A percentile compares a stretch with the other conserved stretches of the same genome.
These are phyloP conservation scores for Fusarium veterinarium DNA, from an alignment of 2,329 filamentous ascomycete genomes.

Conservation along the genomic window DNA sequence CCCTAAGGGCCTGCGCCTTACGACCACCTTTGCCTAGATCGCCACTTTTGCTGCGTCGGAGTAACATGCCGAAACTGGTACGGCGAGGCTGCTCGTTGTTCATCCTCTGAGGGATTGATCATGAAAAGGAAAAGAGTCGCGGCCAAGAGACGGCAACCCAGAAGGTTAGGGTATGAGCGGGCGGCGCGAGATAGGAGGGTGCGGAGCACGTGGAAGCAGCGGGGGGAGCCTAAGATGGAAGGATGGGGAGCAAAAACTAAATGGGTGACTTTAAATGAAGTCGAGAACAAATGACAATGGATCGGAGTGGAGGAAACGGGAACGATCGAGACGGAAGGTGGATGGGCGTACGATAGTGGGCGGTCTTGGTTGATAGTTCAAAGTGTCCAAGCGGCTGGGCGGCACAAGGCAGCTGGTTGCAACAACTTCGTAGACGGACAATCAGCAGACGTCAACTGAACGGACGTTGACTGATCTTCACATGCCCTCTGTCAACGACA, in stretches of 20 bases:
- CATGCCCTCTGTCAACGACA: constrained; percentile 15
- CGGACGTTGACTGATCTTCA: not conserved
- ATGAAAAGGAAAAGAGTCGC: constrained; percentile 43
- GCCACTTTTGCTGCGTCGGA: constrained; percentile 75
- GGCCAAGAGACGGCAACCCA: constrained; percentile 26
- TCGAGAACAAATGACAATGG: constrained; percentile 31
- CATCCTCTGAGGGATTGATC: constrained; percentile 45
- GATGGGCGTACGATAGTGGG: constrained; percentile 24
- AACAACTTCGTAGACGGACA: not conserved
- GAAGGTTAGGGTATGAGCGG: constrained; percentile 26
- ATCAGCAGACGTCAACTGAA: constrained; percentile 8
- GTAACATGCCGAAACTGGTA: constrained; percentile 67
- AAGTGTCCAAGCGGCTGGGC: constrained; percentile 22
- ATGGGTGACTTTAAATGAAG: constrained; percentile 22
- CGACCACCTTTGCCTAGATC: constrained; percentile 70
- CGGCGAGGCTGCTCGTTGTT: constrained; percentile 48
- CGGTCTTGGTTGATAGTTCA: constrained; percentile 14
- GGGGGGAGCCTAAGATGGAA: constrained; percentile 30
- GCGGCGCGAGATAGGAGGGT: constrained; percentile 31
- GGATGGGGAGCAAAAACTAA: constrained; percentile 27
- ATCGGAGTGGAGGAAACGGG: constrained; percentile 23
- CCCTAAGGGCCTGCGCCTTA: constrained; percentile 66
- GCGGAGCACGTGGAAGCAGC: constrained; percentile 41
- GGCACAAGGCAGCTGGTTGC: constrained; percentile 7
- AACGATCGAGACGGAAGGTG: constrained; percentile 25